Evolutionary conservation across 2,329 filamentous ascomycete species (phyloP), one percentile per base, ranked within the genome.

Genomic region (Verticillium nonalfalfae): DNA sequence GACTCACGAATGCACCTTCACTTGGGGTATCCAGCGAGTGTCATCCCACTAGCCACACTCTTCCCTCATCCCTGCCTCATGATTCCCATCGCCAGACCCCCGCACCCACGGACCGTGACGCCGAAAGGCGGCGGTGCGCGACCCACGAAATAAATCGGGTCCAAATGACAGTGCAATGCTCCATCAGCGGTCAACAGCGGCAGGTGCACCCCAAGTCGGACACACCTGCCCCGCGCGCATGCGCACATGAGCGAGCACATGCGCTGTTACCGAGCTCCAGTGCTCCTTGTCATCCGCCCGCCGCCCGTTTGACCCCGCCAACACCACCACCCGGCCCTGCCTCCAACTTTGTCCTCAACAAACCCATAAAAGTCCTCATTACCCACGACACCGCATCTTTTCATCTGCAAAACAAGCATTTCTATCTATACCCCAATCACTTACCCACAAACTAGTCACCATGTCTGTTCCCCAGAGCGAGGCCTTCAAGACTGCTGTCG

Each of bases 401-500:
- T 39, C 7, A 18, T 31, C 57, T 58, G 6, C n/a, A 18, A 54
- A 50, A 52, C 50, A 64, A 58, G 52, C 50, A 64, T 52, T 21
- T 34, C 26, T 35, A 56, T 34, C 18, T 21, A 31, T 34, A 56
- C 26, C 60, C 59, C 55, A n/a, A n/a, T 11, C 45, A 55, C 59
- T 45, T 62, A 54, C 18, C 60, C 63, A 36, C 58, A 62, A 56
- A 63, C 55, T 62, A 18, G 38, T 62, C 69, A 76, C 62, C 66
- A 81, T 81, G 79, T 73, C 75, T 70, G 62, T 70, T 66, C 61
- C 73, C 59, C 74, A 75, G 68, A 77, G 70, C 68, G 72, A 73
- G 60, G 79, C 76, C 62, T 87, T 86, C 78, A 68, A 84, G 66
- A 79, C 77, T 73, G 87, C 87, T 64, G 79, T 82, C 68, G 72